phyloP scores from a whole-genome alignment of 1,284 basidiomycete genomes.

The Ganoderma lucidum region DNA sequence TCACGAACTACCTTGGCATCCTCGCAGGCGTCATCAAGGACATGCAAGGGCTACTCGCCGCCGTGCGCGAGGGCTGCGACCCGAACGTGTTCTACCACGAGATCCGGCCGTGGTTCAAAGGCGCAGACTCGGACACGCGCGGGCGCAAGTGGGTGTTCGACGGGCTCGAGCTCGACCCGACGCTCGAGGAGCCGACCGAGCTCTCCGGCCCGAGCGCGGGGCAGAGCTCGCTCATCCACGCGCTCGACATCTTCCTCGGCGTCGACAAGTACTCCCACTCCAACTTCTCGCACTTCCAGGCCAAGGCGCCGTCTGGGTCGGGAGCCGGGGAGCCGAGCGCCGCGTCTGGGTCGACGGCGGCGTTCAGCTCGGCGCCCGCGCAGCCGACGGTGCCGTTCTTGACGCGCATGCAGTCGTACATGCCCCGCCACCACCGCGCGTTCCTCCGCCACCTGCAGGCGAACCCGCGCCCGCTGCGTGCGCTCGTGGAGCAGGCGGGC shows the following conservation, averaged over 20 bases:
- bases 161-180: slow-evolving; percentile 67
- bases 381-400: slow-evolving; percentile 61
- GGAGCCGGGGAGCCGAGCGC: neutral
- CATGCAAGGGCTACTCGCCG: slow-evolving; percentile 66
- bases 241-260: slow-evolving; percentile 90
- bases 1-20: slow-evolving; percentile 74
- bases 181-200: slow-evolving; percentile 60
- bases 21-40: slow-evolving; percentile 76
- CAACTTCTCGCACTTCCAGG: slow-evolving; percentile 24
- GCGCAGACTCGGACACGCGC: slow-evolving; percentile 73
- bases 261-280: slow-evolving; percentile 70
- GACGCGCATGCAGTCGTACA: slow-evolving; percentile 86
- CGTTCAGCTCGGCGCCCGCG: slow-evolving; percentile 32
- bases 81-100: slow-evolving; percentile 86
- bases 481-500: slow-evolving; percentile 50
- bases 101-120: slow-evolving; percentile 94
- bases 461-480: slow-evolving; percentile 65
- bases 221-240: slow-evolving; percentile 90
- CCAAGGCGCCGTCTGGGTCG: slow-evolving; percentile 25
- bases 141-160: slow-evolving; percentile 83
- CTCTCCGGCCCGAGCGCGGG: slow-evolving; percentile 92
- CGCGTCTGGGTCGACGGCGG: slow-evolving; percentile 16
- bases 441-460: slow-evolving; percentile 87
- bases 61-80: slow-evolving; percentile 78
- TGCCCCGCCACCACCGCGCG: slow-evolving; percentile 90